phyloP scores from a whole-genome alignment of 345 rosid species.

The Pugionium cornutum region DNA sequence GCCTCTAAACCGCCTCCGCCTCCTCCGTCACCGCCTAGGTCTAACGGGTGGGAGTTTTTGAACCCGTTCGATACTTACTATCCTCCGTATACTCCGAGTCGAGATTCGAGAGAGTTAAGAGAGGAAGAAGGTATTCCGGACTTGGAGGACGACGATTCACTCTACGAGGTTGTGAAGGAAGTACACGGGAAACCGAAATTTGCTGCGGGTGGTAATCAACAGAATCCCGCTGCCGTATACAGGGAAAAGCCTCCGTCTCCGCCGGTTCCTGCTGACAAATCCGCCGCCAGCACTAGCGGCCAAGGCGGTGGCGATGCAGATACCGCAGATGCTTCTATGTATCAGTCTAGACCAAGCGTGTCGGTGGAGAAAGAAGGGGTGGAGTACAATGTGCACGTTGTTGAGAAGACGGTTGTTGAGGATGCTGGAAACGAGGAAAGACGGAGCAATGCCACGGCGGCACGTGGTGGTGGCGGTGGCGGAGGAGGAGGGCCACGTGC shows the following conservation, averaged over 20 bases:
- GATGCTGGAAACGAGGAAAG: constrained; percentile 49
- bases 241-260: constrained; percentile 34
- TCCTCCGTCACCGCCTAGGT: constrained; percentile 75
- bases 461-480: constrained; percentile 37
- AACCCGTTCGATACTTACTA: constrained; percentile 65
- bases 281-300: constrained; percentile 31
- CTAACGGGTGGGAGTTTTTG: constrained; percentile 80
- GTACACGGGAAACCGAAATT: constrained; percentile 55
- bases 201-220: constrained; percentile 33
- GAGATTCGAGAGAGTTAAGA: constrained; percentile 75
- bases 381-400: constrained; percentile 76
- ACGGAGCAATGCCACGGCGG: constrained; percentile 24
- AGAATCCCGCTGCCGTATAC: constrained; percentile 41
- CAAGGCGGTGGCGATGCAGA: constrained; percentile 25
- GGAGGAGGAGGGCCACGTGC: constrained; percentile 49
- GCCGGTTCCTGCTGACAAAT: constrained; percentile 28
- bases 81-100: constrained; percentile 52
- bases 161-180: constrained; percentile 69
- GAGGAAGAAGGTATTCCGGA: constrained; percentile 98
- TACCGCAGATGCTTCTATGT: constrained; percentile 27
- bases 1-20: constrained; percentile 70
- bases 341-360: constrained; percentile 42
- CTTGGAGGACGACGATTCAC: constrained; percentile 75
- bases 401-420: constrained; percentile 78
- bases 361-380: constrained; percentile 49